These are phyloP conservation scores for Cercospora nicotianae DNA, from an alignment of 2,329 filamentous ascomycete genomes.

Conservation along the genomic window DNA sequence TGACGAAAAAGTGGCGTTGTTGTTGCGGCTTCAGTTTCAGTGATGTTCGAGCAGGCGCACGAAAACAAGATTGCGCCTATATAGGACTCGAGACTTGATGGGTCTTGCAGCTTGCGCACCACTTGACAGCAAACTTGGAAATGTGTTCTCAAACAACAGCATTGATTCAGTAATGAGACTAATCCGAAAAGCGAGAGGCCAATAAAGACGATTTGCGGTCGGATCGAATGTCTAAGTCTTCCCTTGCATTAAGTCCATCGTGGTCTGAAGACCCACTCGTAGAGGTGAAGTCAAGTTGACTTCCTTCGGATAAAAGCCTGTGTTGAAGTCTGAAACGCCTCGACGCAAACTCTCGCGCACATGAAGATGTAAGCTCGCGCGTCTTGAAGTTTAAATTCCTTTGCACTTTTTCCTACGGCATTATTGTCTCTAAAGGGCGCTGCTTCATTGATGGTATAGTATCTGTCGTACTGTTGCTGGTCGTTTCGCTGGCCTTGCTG, in stretches of 20 bases:
- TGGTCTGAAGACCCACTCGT: background rate
- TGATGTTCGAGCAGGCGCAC: background rate
- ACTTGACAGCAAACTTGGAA: background rate
- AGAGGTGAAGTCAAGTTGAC: slow-evolving; percentile 15
- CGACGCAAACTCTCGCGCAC: background rate
- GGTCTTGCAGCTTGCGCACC: background rate
- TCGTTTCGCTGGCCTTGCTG: background rate
- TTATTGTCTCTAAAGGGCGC: background rate
- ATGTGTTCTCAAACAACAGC: no score
- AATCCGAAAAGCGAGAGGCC: no score
- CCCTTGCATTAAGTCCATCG: background rate
- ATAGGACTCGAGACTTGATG: background rate
- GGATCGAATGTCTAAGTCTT: background rate
- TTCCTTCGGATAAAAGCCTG: slow-evolving; percentile 5
- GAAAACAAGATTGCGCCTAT: background rate
- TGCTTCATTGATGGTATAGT: background rate
- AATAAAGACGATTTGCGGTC: background rate
- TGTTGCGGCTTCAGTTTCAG: background rate
- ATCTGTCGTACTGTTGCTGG: no score
- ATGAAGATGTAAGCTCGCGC: background rate
- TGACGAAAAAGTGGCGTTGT: background rate
- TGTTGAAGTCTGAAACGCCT: slow-evolving; percentile 4
- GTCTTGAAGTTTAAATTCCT: background rate
- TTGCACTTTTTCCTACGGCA: background rate
- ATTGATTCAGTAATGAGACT: background rate